Conservation (phyloP, 441 rosid genomes). For the Gossypium gossypioides region DNA sequence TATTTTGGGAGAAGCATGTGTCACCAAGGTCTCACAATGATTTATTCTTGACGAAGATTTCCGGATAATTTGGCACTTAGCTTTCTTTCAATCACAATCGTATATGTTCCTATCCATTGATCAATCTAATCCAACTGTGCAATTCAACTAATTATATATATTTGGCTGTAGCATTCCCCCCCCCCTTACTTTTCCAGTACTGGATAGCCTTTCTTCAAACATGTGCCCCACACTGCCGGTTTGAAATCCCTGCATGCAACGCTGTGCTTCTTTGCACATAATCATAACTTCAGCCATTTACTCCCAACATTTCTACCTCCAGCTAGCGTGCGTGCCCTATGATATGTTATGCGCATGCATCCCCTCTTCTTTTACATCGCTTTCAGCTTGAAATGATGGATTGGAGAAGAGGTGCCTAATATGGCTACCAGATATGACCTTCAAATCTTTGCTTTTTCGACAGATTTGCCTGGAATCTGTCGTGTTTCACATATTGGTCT, state of each 20-base stretch:
- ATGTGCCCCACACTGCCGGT: not conserved
- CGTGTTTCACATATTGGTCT: not conserved
- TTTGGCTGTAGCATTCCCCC: too few relatives aligned
- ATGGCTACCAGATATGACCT: not conserved
- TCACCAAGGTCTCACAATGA: not conserved
- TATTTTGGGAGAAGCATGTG: not conserved
- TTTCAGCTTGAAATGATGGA: not conserved
- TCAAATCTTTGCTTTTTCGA: not conserved
- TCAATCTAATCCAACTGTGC: not conserved
- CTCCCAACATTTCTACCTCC: not conserved
- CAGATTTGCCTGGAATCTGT: slow-evolving; percentile 1
- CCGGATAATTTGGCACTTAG: not conserved
- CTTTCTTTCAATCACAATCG: not conserved
- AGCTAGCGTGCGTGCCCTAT: not conserved
- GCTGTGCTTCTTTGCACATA: not conserved
- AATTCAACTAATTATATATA: not conserved
- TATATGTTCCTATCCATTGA: not conserved
- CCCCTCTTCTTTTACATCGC: not conserved
- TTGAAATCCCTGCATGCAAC: not conserved
- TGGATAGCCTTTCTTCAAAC: not conserved
- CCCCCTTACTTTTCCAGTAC: not conserved
- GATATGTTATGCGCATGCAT: slow-evolving; percentile 5
- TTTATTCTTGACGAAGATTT: not conserved
- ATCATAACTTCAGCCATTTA: slow-evolving; percentile 4
- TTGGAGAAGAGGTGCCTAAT: not conserved